Base-by-base conservation (phyloP, 2,329 filamentous ascomycete genomes). In the Aspergillus sclerotialis region DNA sequence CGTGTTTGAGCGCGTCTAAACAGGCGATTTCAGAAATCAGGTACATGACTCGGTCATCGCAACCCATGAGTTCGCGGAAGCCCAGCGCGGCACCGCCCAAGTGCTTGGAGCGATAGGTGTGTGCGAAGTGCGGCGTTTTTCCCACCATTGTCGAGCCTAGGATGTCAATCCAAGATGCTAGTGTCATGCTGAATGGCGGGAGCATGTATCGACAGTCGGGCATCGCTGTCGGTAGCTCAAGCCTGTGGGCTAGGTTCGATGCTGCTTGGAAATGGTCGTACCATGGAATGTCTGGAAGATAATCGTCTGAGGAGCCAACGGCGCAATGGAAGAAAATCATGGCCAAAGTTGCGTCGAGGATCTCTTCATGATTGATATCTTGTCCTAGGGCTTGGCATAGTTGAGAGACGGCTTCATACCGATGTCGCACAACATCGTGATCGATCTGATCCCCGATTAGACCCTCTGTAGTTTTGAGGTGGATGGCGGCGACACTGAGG, bases 291-390 rank as follows among this genome's bases (percentile, higher is more conserved):
- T 96, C 89, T 11, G 86, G 83, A 15, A 95, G 77, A 30, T 76
- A 76, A 56, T 95, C 87, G 50, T 92, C 83, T 23, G 83, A 80
- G 50, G 85, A 78, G 35, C 90, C 90, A 44, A 96, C 90, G 16
- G 86, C 82, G 65, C 84, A 92, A 58, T 94, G 88, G 71, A 95
- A 93, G 68, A 94, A 92, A 58, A 95, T 94, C 77, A 96, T 88
- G 33, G 85, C 88, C 4, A 96, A 74, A 0, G 89, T 88, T 1
- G 90, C 88, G 63, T 96, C 90, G 9, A 96, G 78, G 49, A 94
- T 93, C 60, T 92, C 78, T 39, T 83, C 75, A 58, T 94, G 88
- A 55, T 94, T 74, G 54, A 82, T 80, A 55, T 95, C 88, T 39
- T 74, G 72, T 53, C 80, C 80, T 36, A 96, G 74, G 1, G 86